These are phyloP conservation scores for Cladosporium sp. DNA, from an alignment of 2,329 filamentous ascomycete genomes.

Conservation along the genomic window DNA sequence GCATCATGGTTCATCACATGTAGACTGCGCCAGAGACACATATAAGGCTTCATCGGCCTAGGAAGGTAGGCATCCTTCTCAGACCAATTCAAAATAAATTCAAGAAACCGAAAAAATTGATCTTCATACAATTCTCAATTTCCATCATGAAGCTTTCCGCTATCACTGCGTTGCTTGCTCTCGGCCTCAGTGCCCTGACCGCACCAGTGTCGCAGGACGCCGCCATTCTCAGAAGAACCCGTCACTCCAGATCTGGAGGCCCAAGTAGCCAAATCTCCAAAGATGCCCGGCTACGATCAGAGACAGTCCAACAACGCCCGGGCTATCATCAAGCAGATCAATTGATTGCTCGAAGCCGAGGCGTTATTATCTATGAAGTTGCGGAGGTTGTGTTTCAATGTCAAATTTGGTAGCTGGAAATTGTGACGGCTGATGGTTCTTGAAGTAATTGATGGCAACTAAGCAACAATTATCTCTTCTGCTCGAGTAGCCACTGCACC, in stretches of 20 bases:
- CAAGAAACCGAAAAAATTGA: neutral
- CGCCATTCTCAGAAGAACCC: neutral
- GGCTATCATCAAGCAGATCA: conserved; percentile 16
- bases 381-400: no score
- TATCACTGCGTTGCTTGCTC: neutral
- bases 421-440: neutral
- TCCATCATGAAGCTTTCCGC: neutral
- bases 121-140: neutral
- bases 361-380: no score
- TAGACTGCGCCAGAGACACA: neutral
- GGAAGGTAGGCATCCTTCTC: neutral
- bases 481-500: conserved; percentile 34
- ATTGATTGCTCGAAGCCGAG: neutral
- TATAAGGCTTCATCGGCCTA: neutral
- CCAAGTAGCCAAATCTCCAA: neutral
- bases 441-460: neutral
- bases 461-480: conserved; percentile 5
- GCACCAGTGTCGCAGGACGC: neutral
- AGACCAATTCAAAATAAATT: neutral
- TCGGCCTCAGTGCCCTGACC: neutral
- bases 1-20: neutral
- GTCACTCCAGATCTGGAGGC: neutral
- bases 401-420: neutral
- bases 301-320: conserved; percentile 16
- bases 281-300: conserved; percentile 9